Percentiles rank a stretch among this genome's conserved stretches.
These are phyloP conservation scores for Rubroboletus satanas DNA, from an alignment of 768 basidiomycete genomes.

Conservation along the genomic window DNA sequence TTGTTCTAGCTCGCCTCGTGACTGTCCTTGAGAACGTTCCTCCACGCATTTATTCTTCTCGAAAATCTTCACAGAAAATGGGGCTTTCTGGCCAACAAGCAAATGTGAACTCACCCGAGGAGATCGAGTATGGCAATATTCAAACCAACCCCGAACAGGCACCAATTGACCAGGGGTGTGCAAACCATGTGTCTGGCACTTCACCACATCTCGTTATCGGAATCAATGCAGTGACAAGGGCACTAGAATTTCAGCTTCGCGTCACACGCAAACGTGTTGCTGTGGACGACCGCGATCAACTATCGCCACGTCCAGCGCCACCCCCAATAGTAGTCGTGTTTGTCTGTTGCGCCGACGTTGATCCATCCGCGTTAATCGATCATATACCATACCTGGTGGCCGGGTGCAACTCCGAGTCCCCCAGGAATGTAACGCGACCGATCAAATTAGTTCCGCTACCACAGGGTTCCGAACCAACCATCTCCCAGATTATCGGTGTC, in stretches of 20 bases:
- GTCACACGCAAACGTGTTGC: constrained; percentile 22
- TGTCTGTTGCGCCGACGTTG: constrained; percentile 70
- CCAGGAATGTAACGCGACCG: constrained; percentile 22
- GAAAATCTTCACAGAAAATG: constrained; percentile 6
- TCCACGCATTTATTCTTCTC: constrained; percentile 28
- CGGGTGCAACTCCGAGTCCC: constrained; percentile 54
- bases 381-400: constrained; percentile 79
- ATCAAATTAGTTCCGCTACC: constrained; percentile 65
- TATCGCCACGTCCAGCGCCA: background rate
- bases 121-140: background rate
- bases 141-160: background rate
- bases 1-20: constrained; percentile 48
- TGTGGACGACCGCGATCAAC: background rate
- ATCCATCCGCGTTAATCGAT: constrained; percentile 65
- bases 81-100: background rate
- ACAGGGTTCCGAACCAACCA: constrained; percentile 55
- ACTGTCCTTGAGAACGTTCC: constrained; percentile 49
- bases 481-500: constrained; percentile 63
- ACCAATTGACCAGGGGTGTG: background rate
- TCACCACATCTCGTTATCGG: constrained; percentile 51
- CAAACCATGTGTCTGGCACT: background rate
- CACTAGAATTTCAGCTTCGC: constrained; percentile 57
- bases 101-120: constrained; percentile 30
- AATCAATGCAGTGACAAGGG: constrained; percentile 78
- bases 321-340: constrained; percentile 45